A percentile compares a stretch with the other conserved stretches of the same genome.
Conservation (phyloP, 441 rosid species). For the Kokia cookei region DNA sequence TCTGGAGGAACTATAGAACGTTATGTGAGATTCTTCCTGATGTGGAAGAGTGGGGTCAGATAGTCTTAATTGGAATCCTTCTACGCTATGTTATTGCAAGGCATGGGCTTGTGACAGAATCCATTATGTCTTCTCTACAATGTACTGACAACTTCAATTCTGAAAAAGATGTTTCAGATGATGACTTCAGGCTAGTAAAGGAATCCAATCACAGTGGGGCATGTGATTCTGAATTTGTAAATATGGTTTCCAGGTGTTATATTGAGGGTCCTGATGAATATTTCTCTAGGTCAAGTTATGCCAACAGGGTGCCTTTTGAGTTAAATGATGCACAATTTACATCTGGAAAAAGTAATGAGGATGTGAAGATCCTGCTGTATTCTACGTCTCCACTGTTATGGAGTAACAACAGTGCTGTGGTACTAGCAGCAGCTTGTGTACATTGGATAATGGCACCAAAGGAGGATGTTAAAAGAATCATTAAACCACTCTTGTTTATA, state of each 20-base stretch:
- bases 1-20: constrained; percentile 62
- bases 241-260: constrained; percentile 59
- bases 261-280: constrained; percentile 95
- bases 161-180: constrained; percentile 39
- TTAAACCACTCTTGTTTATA: constrained; percentile 80
- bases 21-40: constrained; percentile 92
- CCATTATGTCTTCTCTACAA: constrained; percentile 68
- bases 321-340: constrained; percentile 45
- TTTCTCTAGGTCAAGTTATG: constrained; percentile 50
- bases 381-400: constrained; percentile 88
- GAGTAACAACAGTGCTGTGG: constrained; percentile 94
- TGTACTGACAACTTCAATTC: constrained; percentile 29
- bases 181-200: constrained; percentile 27
- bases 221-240: constrained; percentile 36
- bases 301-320: constrained; percentile 26
- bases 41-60: constrained; percentile 99
- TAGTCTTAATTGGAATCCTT: constrained; percentile 69
- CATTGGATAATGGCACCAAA: constrained; percentile 92
- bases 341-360: constrained; percentile 58
- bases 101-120: constrained; percentile 87
- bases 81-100: constrained; percentile 71
- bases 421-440: constrained; percentile 87
- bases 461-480: constrained; percentile 71
- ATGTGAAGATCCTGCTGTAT: constrained; percentile 73
- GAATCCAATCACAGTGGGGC: constrained; percentile 24